Percentiles rank a stretch among this genome's conserved stretches.
Conservation (phyloP, 1,139 yeast genomes). For the Geotrichum phurueaensis region DNA sequence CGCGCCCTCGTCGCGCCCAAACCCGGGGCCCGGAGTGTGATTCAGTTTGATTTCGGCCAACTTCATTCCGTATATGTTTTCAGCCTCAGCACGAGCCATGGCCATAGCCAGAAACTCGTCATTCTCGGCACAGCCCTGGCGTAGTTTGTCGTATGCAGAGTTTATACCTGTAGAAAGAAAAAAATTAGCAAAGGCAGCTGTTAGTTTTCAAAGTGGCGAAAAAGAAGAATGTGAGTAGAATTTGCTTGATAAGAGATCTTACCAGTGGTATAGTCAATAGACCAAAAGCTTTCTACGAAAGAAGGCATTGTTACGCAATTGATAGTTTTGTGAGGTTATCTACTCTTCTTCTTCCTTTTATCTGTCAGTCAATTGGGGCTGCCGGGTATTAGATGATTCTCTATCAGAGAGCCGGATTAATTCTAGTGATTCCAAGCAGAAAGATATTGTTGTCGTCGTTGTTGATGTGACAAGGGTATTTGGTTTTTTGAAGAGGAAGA, state of each 20-base stretch:
- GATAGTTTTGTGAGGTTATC: neutral
- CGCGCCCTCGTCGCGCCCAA: constrained; percentile 44
- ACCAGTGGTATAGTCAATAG: constrained; percentile 22
- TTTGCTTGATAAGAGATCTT: neutral
- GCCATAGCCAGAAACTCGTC: constrained; percentile 62
- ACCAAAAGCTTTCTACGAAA: constrained; percentile 25
- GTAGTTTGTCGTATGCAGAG: constrained; percentile 56
- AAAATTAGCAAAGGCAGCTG: neutral
- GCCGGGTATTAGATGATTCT: neutral
- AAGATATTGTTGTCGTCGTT: neutral
- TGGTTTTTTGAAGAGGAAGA: neutral
- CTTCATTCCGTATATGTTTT: constrained; percentile 57
- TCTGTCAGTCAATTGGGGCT: neutral
- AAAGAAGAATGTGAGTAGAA: neutral
- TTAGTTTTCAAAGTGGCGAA: neutral
- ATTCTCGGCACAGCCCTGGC: constrained; percentile 68
- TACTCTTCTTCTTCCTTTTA: neutral
- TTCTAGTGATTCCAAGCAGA: neutral
- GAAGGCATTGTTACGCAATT: constrained; percentile 9
- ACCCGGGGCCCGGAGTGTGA: constrained; percentile 41
- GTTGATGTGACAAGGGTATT: neutral
- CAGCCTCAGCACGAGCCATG: constrained; percentile 67
- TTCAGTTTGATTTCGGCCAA: constrained; percentile 41
- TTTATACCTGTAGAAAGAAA: constrained; percentile 41
- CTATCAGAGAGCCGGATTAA: too few relatives aligned